Evolutionary conservation across 768 basidiomycete species (phyloP), one percentile per base, ranked within the genome.

Genomic region (Serendipita sp.): DNA sequence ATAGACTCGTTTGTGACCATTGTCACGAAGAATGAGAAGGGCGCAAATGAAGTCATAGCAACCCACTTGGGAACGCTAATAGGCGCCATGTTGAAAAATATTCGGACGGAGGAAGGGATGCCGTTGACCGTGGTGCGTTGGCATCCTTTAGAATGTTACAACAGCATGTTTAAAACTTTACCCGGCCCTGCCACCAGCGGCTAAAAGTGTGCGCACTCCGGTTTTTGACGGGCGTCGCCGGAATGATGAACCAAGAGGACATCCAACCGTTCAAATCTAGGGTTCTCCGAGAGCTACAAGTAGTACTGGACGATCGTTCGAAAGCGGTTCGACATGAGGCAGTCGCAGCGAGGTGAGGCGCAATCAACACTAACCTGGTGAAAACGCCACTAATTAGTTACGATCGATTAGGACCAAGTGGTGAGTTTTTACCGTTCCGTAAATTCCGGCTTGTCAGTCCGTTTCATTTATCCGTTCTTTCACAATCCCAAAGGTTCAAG

Each of bases 261-360:
- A 78, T 99, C 44, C 91, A 95, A 70, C 85, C 89, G 1, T 80
- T 83, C 70, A 97, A 91, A 73, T 66, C 81, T 1, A 75, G 71
- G 0, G 88, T 96, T 28, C 73, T 97, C 62, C 83, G 83, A 44
- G 85, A 86, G 66, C 78, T 99, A 32, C 85, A 80, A 0, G 83
- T 79, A 67, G 82, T 80, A 3, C 74, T 98, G 54, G 96, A 98
- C 71, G 96, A 98, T 75, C 89, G 89, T n/a, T 88, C 86, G 71
- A 78, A 88, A 66, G 75, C 75, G 1, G 93, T 99, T 5, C 79
- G 96, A 63, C 85, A 83, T 69, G 90, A 89, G 70, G 95, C 93
- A 0, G 96, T 98, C 2, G 85, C 91, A 68, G 86, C 91, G 38
- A 70, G 86, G 80, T 79, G 63, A n/a, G 63, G 63, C 11, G 10